These are phyloP conservation scores for Nitzschia putrida DNA, from an alignment of 108 stramenopile genomes.

Conservation along the genomic window DNA sequence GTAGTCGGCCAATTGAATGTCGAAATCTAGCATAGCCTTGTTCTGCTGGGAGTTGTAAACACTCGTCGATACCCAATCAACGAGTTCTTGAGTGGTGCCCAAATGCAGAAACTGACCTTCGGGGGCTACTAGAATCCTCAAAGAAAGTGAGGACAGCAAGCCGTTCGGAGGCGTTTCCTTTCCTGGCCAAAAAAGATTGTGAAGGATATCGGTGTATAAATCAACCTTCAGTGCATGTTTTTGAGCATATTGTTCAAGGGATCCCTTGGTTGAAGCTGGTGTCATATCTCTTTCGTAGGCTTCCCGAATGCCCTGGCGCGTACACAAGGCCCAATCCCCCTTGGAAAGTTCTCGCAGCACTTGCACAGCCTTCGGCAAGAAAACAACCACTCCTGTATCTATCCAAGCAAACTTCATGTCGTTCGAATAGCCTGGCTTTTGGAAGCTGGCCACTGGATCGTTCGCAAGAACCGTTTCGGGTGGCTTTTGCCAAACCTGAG, in stretches of 20 bases:
- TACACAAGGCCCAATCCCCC: conserved; percentile 39
- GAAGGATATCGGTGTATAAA: conserved; percentile 62
- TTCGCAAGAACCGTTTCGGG: conserved; percentile 41
- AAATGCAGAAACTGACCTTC: conserved; percentile 70
- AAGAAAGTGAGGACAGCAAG: conserved; percentile 38
- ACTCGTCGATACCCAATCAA: conserved; percentile 56
- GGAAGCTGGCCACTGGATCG: conserved; percentile 28
- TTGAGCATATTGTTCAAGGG: conserved; percentile 46
- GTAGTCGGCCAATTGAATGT: not conserved
- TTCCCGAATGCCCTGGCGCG: conserved; percentile 40
- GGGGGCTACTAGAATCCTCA: conserved; percentile 48
- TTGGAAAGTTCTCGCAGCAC: conserved; percentile 42
- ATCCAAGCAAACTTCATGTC: conserved; percentile 63
- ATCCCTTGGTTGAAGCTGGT: conserved; percentile 13
- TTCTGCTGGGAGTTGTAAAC: not conserved
- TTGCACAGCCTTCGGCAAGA: conserved; percentile 58
- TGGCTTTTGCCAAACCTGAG: conserved; percentile 67
- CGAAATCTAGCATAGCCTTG: not conserved
- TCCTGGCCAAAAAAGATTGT: conserved; percentile 41
- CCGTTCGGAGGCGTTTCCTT: not conserved
- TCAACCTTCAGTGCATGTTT: conserved; percentile 47
- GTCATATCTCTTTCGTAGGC: conserved; percentile 29
- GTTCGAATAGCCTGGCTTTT: conserved; percentile 4
- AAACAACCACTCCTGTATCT: conserved; percentile 74
- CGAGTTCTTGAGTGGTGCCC: conserved; percentile 72